A percentile compares a stretch with the other conserved stretches of the same genome.
Evolutionary conservation across 306 rosid species (phyloP).

Genomic region (Rubus parviflorus): DNA sequence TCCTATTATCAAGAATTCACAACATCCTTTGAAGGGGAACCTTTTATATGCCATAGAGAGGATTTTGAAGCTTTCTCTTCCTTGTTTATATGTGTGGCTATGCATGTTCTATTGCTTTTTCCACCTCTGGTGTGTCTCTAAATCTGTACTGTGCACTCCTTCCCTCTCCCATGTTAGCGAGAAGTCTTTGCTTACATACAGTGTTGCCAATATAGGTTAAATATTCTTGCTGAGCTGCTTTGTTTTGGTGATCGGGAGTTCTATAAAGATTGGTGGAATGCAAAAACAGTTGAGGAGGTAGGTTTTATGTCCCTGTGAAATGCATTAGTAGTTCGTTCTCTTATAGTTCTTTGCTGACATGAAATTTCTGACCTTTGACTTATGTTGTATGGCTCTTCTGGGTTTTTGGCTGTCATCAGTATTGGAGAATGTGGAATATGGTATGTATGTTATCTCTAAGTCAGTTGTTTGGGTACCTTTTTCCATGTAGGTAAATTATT

Average conservation of each 20-base stretch:
- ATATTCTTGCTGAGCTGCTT: constrained; percentile 95
- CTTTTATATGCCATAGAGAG: constrained; percentile 83
- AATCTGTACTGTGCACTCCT: neutral
- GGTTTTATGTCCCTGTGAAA: constrained; percentile 24
- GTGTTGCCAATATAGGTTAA: constrained; percentile 64
- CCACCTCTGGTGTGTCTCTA: constrained; percentile 79
- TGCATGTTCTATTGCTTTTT: constrained; percentile 99
- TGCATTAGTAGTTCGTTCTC: constrained; percentile 22
- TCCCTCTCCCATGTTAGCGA: neutral
- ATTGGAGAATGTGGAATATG: constrained; percentile 99
- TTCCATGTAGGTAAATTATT: neutral
- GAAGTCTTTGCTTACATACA: constrained; percentile 26
- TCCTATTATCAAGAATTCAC: constrained; percentile 89
- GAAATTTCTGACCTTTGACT: constrained; percentile 30
- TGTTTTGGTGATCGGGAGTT: constrained; percentile 96
- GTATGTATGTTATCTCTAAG: constrained; percentile 44
- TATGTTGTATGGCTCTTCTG: constrained; percentile 37
- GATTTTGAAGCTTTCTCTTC: constrained; percentile 95
- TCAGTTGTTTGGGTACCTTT: neutral
- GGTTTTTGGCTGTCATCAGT: constrained; percentile 62
- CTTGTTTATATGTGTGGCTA: constrained; percentile 97
- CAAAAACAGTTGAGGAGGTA: constrained; percentile 92
- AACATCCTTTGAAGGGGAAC: constrained; percentile 93
- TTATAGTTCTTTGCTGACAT: constrained; percentile 17
- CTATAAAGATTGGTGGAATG: constrained; percentile 99